These are phyloP conservation scores for Chaetomiaceae sp. DNA, from an alignment of 2,329 filamentous ascomycete genomes.

Conservation along the genomic window DNA sequence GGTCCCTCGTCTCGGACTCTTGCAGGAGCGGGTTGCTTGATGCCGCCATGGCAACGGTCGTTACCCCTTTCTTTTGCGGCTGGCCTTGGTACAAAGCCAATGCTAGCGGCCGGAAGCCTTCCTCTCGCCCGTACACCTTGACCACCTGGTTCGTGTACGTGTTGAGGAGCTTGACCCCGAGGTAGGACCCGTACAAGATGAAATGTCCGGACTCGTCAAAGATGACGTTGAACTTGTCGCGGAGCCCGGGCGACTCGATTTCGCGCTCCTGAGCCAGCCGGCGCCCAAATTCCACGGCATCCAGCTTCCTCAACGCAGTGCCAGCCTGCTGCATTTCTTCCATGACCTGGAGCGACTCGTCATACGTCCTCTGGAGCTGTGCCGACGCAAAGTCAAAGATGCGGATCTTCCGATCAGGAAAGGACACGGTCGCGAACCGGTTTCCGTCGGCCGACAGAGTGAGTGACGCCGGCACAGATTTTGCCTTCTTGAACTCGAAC, in stretches of 20 bases:
- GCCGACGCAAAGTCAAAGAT: slow-evolving; percentile 88
- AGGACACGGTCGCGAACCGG: slow-evolving; percentile 83
- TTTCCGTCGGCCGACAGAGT: slow-evolving; percentile 81
- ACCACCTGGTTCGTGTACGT: slow-evolving; percentile 90
- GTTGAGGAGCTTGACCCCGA: slow-evolving; percentile 93
- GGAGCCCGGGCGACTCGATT: slow-evolving; percentile 65
- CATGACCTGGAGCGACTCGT: slow-evolving; percentile 84
- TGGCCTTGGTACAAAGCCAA: slow-evolving; percentile 89
- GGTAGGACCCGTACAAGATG: slow-evolving; percentile 85
- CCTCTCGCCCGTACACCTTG: slow-evolving; percentile 84
- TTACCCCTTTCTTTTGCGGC: slow-evolving; percentile 86
- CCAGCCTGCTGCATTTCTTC: slow-evolving; percentile 97
- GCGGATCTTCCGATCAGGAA: slow-evolving; percentile 89
- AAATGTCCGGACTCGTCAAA: slow-evolving; percentile 98
- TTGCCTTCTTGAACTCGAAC: slow-evolving; percentile 96
- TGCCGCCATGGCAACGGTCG: slow-evolving; percentile 95
- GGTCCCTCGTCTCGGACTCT: slow-evolving; percentile 85
- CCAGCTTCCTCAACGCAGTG: slow-evolving; percentile 72
- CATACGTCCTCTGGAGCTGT: slow-evolving; percentile 87
- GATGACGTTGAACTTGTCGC: slow-evolving; percentile 74
- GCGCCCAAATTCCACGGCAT: slow-evolving; percentile 87
- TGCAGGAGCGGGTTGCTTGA: slow-evolving; percentile 88
- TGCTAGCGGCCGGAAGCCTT: slow-evolving; percentile 78
- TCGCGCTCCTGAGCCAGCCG: slow-evolving; percentile 82
- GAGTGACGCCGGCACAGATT: slow-evolving; percentile 75